phyloP scores from a whole-genome alignment of 1,139 yeast genomes.

The Taphrina sp. region DNA sequence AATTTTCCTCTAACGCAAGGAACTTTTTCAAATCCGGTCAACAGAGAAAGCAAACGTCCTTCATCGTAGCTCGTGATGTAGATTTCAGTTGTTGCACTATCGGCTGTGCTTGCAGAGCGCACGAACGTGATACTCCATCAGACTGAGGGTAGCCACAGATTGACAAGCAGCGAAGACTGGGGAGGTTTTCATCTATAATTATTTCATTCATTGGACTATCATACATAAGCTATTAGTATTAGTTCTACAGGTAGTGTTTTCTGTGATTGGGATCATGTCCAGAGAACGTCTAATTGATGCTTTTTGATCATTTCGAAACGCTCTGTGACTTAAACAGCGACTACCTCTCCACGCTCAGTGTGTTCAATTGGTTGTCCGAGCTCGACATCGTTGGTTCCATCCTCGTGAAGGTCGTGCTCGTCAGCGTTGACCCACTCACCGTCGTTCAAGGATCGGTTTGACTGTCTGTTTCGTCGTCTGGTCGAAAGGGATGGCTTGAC shows the following conservation, averaged over 20 bases:
- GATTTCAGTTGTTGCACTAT: no score
- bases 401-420: constrained; percentile 31
- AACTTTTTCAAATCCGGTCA: no score
- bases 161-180: no score
- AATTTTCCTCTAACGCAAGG: no score
- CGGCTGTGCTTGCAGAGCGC: no score
- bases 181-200: no score
- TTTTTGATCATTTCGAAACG: not conserved
- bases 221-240: constrained; percentile 27
- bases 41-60: no score
- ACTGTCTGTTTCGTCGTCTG: constrained; percentile 31
- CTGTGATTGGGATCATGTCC: constrained; percentile 1
- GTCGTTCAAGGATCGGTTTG: constrained; percentile 31
- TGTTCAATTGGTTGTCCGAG: constrained; percentile 31
- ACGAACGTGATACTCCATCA: no score
- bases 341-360: constrained; percentile 30
- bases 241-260: constrained; percentile 20
- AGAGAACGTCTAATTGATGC: not conserved
- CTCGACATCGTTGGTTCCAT: constrained; percentile 24
- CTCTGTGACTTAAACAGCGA: constrained; percentile 31
- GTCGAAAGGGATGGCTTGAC: constrained; percentile 77
- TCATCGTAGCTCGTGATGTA: no score
- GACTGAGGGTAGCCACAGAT: no score
- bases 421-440: constrained; percentile 33
- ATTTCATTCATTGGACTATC: no score